phyloP scores from a whole-genome alignment of 139 green algal species.

The Closterium sp. region DNA sequence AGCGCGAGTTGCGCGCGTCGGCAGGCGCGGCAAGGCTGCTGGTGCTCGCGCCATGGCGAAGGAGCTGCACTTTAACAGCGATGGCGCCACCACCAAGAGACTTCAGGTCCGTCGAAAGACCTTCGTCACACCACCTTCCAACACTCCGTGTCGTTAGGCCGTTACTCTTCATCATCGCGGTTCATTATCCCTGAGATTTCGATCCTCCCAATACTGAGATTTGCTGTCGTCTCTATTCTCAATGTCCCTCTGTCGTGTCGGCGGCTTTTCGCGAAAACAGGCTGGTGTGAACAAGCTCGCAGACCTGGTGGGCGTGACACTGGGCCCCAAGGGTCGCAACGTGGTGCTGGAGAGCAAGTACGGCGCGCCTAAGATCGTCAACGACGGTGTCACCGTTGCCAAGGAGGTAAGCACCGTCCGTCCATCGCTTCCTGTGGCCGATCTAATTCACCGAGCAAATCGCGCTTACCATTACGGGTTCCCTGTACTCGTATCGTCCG shows the following conservation, averaged over 20 bases:
- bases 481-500: neutral
- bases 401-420: conserved; percentile 50
- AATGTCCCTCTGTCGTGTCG: neutral
- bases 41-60: conserved; percentile 71
- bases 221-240: neutral
- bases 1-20: neutral
- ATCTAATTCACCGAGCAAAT: too few relatives aligned
- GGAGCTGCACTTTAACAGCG: conserved; percentile 99
- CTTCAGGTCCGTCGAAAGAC: conserved; percentile 35
- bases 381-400: conserved; percentile 88
- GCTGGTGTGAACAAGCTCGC: conserved; percentile 97
- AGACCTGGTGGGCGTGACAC: conserved; percentile 96
- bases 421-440: neutral
- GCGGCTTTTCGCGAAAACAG: conserved; percentile 65
- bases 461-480: too few relatives aligned
- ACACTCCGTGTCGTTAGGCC: neutral
- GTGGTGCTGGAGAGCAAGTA: conserved; percentile 99
- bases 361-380: conserved; percentile 97
- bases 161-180: neutral
- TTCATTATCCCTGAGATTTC: neutral
- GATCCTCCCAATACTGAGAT: neutral
- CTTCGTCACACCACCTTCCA: neutral
- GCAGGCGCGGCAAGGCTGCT: neutral
- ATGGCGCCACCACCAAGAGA: conserved; percentile 93
- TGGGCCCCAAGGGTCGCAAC: conserved; percentile 98